These are phyloP conservation scores for Juncus effusus DNA, from an alignment of 176 grass and related monocot species.

Conservation along the genomic window DNA sequence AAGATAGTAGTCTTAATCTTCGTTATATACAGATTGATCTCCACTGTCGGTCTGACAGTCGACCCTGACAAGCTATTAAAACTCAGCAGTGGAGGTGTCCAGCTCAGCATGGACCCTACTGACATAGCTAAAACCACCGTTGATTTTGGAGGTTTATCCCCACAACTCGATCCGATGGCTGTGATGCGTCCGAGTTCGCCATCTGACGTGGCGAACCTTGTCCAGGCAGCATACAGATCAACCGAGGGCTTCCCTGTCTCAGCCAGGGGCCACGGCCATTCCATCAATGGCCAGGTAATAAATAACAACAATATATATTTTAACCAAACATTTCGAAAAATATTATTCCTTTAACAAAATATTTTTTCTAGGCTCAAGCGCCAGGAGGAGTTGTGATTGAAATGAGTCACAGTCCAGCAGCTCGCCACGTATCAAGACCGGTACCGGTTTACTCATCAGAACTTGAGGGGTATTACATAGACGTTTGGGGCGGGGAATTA, in stretches of 20 bases:
- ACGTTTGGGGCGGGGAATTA: slow-evolving; percentile 81
- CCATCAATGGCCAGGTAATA: slow-evolving; percentile 62
- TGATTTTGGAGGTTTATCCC: slow-evolving; percentile 55
- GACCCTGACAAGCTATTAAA: slow-evolving; percentile 39
- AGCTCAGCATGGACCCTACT: slow-evolving; percentile 46
- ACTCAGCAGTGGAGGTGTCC: slow-evolving; percentile 23
- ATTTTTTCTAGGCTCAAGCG: slow-evolving; percentile 28
- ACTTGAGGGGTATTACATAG: slow-evolving; percentile 62
- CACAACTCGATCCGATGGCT: slow-evolving; percentile 35
- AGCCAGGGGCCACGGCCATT: slow-evolving; percentile 72
- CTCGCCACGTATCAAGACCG: slow-evolving; percentile 4
- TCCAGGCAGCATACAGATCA: slow-evolving; percentile 46
- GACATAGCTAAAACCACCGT: slow-evolving; percentile 42
- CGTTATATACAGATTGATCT: slow-evolving; percentile 52
- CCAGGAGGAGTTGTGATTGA: slow-evolving; percentile 66
- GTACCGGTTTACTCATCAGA: slow-evolving; percentile 50
- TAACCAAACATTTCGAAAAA: no score
- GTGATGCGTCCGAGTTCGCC: slow-evolving; percentile 54
- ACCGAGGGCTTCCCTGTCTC: slow-evolving; percentile 49
- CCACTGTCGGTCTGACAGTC: slow-evolving; percentile 57
- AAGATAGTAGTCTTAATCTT: slow-evolving; percentile 38
- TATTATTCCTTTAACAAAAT: no score
- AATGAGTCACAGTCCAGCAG: slow-evolving; percentile 52
- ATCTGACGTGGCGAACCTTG: slow-evolving; percentile 41
- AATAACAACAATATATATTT: no score